Conservation (phyloP, 805 yeast genomes). For the Candida rishiriensis region DNA sequence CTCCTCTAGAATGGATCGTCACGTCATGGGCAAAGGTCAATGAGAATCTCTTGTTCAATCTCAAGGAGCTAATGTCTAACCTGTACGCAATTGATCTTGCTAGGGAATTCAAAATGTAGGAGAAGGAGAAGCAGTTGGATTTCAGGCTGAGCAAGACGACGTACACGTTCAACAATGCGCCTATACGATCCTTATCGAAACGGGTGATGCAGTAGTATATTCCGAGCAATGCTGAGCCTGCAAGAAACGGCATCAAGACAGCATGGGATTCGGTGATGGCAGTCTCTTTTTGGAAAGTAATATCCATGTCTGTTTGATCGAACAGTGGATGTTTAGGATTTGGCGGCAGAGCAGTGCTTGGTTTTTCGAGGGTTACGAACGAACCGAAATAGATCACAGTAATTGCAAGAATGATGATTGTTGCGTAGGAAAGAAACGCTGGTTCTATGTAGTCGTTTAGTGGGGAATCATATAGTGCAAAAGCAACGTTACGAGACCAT, state of each 20-base stretch:
- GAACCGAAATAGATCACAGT: slow-evolving; percentile 32
- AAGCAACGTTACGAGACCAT: slow-evolving; percentile 17
- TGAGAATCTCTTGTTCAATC: slow-evolving; percentile 34
- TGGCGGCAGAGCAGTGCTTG: slow-evolving; percentile 30
- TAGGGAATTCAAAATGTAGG: slow-evolving; percentile 23
- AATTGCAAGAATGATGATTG: slow-evolving; percentile 20
- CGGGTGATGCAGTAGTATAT: slow-evolving; percentile 35
- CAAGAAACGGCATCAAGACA: slow-evolving; percentile 39
- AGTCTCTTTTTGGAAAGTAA: slow-evolving; percentile 9
- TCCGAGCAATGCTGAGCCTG: slow-evolving; percentile 35
- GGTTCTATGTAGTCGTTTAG: slow-evolving; percentile 13
- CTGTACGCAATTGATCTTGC: slow-evolving; percentile 28
- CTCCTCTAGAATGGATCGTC: slow-evolving; percentile 35
- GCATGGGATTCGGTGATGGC: slow-evolving; percentile 30
- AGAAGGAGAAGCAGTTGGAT: slow-evolving; percentile 29
- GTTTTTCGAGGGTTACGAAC: slow-evolving; percentile 30
- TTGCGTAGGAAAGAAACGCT: slow-evolving; percentile 12
- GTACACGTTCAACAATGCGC: slow-evolving; percentile 32
- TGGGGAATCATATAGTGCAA: slow-evolving; percentile 15
- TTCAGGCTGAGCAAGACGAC: slow-evolving; percentile 31
- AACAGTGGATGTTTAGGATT: slow-evolving; percentile 34
- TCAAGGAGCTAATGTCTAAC: slow-evolving; percentile 24
- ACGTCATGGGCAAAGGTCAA: slow-evolving; percentile 38
- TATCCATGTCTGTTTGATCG: slow-evolving; percentile 38
- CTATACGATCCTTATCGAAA: slow-evolving; percentile 29